Evolutionary conservation across 306 rosid species (phyloP), one percentile per base, ranked within the genome.

Genomic region (Casuarina cunninghamiana): DNA sequence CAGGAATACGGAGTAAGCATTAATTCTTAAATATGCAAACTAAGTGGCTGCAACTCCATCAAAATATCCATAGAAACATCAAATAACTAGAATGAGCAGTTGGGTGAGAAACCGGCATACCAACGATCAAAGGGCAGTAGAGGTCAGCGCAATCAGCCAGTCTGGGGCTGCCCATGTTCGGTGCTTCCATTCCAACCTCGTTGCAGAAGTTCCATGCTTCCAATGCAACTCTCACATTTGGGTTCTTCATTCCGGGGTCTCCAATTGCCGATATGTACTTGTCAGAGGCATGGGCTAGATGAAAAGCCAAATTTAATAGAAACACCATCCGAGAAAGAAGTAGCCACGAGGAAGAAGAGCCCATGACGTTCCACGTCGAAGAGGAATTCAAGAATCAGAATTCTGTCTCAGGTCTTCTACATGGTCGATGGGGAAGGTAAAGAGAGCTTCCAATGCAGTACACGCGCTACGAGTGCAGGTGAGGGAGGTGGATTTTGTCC

Each of bases 131-230:
- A 16, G 77, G 73, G 61, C 87, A 86, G 74, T 49, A 12, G 38
- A 84, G 11, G 77, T 86, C 93, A 15, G 87, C 85, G 71, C 90
- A 89, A 77, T 86, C 93, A 15, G 93, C 93, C 58, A 86, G 6
- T 46, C 90, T 81, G n/a, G 93, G 93, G 78, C 93, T 89, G 5
- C 89, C 90, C 90, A 89, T 84, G 15, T 71, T 8, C 13, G 93
- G 89, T 2, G 93, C 90, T 80, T 89, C 90, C 16, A 6, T 50
- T 65, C 90, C 93, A n/a, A 89, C 93, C 72, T 89, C 93, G 75
- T 86, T 89, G 79, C 90, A 89, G 57, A 78, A 84, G 57, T 89
- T 89, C 93, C 90, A 89, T 16, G 89, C 87, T 72, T 89, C 93
- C 17, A 89, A 78, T 51, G 75, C 93, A 68, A 89, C 93, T 84